A percentile compares a stretch with the other conserved stretches of the same genome.
phyloP scores from a whole-genome alignment of 2,329 filamentous ascomycete genomes.

The Cercospora sp. region DNA sequence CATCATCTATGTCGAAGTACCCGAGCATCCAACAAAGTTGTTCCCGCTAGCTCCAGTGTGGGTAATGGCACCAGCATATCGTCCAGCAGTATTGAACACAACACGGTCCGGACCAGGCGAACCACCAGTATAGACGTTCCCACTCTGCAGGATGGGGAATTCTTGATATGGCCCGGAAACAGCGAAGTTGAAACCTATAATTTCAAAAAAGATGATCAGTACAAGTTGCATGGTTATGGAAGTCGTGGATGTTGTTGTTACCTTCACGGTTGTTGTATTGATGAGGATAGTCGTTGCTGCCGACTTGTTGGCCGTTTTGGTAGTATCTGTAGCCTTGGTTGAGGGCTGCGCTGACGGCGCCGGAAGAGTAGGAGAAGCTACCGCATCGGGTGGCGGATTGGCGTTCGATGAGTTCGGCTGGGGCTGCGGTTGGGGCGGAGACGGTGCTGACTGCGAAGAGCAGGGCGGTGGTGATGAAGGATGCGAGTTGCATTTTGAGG shows the following conservation, averaged over 20 bases:
- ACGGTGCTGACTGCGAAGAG: conserved; percentile 34
- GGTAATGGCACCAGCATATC: conserved; percentile 65
- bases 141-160: conserved; percentile 57
- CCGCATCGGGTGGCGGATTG: conserved; percentile 57
- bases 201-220: not conserved
- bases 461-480: conserved; percentile 33
- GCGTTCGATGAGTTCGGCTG: conserved; percentile 38
- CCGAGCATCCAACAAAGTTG: conserved; percentile 64
- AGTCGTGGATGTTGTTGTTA: too few species aligned
- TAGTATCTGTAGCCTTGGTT: conserved; percentile 56
- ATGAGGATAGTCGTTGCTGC: conserved; percentile 39
- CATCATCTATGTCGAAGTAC: conserved; percentile 30
- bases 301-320: conserved; percentile 36
- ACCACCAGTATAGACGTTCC: conserved; percentile 55
- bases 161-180: conserved; percentile 62
- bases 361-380: conserved; percentile 52
- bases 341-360: conserved; percentile 53
- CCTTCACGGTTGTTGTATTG: conserved; percentile 31
- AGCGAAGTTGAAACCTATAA: conserved; percentile 55
- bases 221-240: too few species aligned
- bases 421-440: conserved; percentile 23
- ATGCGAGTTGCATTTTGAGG: conserved; percentile 32
- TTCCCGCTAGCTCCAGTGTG: conserved; percentile 69
- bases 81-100: conserved; percentile 59
- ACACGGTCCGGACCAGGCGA: conserved; percentile 68